Evolutionary conservation across 345 rosid species (phyloP).

Genomic region (Arabis alpina): DNA sequence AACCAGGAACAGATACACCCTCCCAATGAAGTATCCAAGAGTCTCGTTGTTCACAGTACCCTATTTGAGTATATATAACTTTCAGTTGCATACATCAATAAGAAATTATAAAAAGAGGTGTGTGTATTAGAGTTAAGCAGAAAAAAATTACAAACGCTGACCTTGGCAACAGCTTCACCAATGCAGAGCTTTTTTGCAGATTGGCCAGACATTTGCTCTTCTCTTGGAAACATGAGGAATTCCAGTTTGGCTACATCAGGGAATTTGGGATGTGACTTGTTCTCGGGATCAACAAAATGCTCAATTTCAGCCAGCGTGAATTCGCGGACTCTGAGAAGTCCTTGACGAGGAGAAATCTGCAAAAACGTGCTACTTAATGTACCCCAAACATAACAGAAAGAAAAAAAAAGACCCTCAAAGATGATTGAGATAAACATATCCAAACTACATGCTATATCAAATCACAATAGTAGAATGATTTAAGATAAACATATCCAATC

Average conservation of each 20-base stretch:
- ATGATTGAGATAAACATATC: not conserved
- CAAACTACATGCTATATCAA: too few species aligned
- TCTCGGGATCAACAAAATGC: slow-evolving; percentile 96
- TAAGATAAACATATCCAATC: not conserved
- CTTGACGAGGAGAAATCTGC: slow-evolving; percentile 99
- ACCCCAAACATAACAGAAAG: not conserved
- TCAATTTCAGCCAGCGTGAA: slow-evolving; percentile 96
- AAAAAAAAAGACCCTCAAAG: not conserved
- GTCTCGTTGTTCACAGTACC: slow-evolving; percentile 94
- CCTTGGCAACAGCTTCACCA: slow-evolving; percentile 87
- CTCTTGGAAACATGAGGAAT: slow-evolving; percentile 92
- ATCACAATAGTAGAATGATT: too few species aligned
- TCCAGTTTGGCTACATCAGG: slow-evolving; percentile 66
- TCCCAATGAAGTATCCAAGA: slow-evolving; percentile 94
- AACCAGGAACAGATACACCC: slow-evolving; percentile 87
- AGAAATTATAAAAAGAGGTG: not conserved
- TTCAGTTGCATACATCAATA: slow-evolving; percentile 31
- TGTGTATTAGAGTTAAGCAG: not conserved
- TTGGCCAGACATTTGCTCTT: slow-evolving; percentile 82
- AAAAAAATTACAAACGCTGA: slow-evolving; percentile 35
- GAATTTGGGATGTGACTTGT: slow-evolving; percentile 89
- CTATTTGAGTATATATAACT: slow-evolving; percentile 40
- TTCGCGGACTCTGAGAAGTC: slow-evolving; percentile 92
- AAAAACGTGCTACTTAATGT: slow-evolving; percentile 1
- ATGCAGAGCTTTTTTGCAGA: slow-evolving; percentile 64